These are phyloP conservation scores for Naganishia onofrii DNA, from an alignment of 768 basidiomycete species.

Conservation along the genomic window DNA sequence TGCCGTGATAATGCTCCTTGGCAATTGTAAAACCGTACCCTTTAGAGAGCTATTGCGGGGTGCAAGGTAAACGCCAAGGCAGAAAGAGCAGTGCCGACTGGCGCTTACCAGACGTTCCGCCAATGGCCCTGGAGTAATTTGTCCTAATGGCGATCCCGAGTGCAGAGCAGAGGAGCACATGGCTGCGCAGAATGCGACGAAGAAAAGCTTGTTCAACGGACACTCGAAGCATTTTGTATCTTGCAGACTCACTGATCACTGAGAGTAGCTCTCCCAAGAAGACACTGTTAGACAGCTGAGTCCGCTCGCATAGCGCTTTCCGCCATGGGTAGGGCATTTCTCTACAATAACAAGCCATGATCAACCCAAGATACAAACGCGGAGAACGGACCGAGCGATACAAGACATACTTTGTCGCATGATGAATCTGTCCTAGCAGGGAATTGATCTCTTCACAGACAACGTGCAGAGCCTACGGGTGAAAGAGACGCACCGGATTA, in stretches of 20 bases:
- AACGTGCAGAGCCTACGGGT: slow-evolving; percentile 35
- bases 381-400: slow-evolving; percentile 41
- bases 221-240: background rate
- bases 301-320: slow-evolving; percentile 69
- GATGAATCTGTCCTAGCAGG: slow-evolving; percentile 69
- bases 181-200: slow-evolving; percentile 52
- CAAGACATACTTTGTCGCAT: slow-evolving; percentile 56
- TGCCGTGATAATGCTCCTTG: slow-evolving; percentile 15
- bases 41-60: slow-evolving; percentile 54
- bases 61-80: slow-evolving; percentile 53
- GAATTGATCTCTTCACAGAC: slow-evolving; percentile 64
- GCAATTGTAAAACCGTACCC: slow-evolving; percentile 21
- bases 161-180: slow-evolving; percentile 74
- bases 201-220: background rate
- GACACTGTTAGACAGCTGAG: slow-evolving; percentile 70
- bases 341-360: background rate
- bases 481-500: background rate
- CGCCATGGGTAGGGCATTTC: slow-evolving; percentile 60
- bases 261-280: slow-evolving; percentile 83
- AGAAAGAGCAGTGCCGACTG: slow-evolving; percentile 27
- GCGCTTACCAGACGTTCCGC: slow-evolving; percentile 44
- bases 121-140: slow-evolving; percentile 75
- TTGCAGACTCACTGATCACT: slow-evolving; percentile 64
- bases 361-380: slow-evolving; percentile 65
- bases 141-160: slow-evolving; percentile 72